These are phyloP conservation scores for Ambrosia artemisiifolia DNA, from an alignment of 129 eudicot species.

Conservation along the genomic window DNA sequence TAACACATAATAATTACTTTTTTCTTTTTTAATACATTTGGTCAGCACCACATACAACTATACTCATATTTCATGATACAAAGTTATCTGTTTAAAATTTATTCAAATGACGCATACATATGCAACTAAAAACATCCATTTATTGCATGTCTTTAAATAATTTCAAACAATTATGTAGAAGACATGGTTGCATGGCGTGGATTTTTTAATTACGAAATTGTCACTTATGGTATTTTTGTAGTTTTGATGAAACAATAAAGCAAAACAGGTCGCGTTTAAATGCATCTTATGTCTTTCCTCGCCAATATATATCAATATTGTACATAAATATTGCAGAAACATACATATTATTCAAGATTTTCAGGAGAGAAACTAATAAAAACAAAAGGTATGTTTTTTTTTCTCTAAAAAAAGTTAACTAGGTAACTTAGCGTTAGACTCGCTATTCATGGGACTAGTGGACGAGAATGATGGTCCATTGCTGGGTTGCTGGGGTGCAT, in stretches of 20 bases:
- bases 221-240: neutral
- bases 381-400: neutral
- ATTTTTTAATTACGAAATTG: neutral
- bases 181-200: too few relatives aligned
- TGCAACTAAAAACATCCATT: too few relatives aligned
- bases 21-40: too few relatives aligned
- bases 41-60: too few relatives aligned
- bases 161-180: too few relatives aligned
- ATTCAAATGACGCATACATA: too few relatives aligned
- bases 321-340: neutral
- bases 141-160: too few relatives aligned
- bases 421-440: neutral
- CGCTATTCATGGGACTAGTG: neutral
- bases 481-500: constrained; percentile 39
- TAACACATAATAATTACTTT: too few relatives aligned
- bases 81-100: too few relatives aligned
- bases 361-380: neutral
- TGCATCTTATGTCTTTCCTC: neutral
- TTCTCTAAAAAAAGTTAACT: neutral
- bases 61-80: too few relatives aligned
- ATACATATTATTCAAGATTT: neutral
- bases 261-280: neutral
- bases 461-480: constrained; percentile 27
- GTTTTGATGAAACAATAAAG: neutral
- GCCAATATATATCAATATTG: neutral